A percentile compares a stretch with the other conserved stretches of the same genome.
Conservation (phyloP, 331 rosid species). For the Arachis monticola region DNA sequence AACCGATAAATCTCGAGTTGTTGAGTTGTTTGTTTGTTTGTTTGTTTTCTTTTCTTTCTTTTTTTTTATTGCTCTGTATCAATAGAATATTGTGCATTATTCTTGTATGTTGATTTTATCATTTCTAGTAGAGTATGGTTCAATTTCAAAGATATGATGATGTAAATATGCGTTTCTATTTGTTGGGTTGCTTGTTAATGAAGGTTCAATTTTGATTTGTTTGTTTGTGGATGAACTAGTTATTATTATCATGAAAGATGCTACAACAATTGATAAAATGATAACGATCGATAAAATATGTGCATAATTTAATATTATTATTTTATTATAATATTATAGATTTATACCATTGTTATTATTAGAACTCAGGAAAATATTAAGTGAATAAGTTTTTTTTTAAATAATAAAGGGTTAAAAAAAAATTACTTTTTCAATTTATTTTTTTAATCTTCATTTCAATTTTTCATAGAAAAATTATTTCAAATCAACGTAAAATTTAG, state of each 20-base stretch:
- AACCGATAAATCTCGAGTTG: neutral
- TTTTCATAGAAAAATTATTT: too few species aligned
- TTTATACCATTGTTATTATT: neutral
- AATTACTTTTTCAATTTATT: too few species aligned
- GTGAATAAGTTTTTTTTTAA: too few species aligned
- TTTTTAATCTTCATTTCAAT: too few species aligned
- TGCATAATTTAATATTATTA: neutral
- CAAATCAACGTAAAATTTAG: too few species aligned
- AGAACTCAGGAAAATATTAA: too few species aligned
- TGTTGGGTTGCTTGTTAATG: constrained; percentile 1
- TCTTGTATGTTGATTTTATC: neutral
- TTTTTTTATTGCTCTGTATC: neutral
- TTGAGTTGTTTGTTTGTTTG: neutral
- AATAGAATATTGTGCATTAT: constrained; percentile 2
- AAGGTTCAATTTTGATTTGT: constrained; percentile 17
- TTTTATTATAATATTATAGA: neutral
- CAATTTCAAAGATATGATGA: neutral
- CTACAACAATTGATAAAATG: neutral
- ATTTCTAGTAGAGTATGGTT: neutral
- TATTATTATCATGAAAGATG: neutral
- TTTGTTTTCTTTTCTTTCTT: too few species aligned
- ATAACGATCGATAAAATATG: neutral
- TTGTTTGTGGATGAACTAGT: constrained; percentile 2
- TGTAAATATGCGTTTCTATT: neutral
- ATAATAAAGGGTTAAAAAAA: too few species aligned